phyloP scores from a whole-genome alignment of 1,139 yeast species.

The Candida neerlandica region DNA sequence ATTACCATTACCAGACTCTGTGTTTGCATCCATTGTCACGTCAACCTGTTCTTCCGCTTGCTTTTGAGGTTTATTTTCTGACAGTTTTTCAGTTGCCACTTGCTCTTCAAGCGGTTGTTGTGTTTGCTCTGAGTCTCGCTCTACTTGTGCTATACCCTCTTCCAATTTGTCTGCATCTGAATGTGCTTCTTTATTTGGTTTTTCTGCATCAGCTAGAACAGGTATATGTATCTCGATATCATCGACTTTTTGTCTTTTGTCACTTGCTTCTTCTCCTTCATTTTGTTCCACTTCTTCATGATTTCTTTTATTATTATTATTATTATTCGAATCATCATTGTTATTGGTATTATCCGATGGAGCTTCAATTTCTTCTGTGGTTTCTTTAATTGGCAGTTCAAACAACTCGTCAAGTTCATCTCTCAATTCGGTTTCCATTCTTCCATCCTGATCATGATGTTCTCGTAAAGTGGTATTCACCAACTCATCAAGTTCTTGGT shows the following conservation, averaged over 20 bases:
- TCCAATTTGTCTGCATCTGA: not conserved
- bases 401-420: constrained; percentile 12
- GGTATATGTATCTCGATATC: constrained; percentile 4
- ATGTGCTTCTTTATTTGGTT: not conserved
- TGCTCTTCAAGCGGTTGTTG: not conserved
- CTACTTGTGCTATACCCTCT: not conserved
- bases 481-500: not conserved
- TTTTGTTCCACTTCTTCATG: constrained; percentile 7
- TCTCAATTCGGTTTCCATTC: not conserved
- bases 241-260: constrained; percentile 10
- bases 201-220: not conserved
- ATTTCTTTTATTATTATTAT: constrained; percentile 7
- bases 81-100: not conserved
- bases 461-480: not conserved
- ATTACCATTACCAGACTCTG: not conserved
- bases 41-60: not conserved
- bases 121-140: not conserved
- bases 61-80: too few relatives aligned
- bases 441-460: constrained; percentile 2
- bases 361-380: not conserved
- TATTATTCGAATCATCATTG: not conserved
- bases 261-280: constrained; percentile 3
- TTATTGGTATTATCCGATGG: not conserved
- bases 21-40: not conserved
- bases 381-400: constrained; percentile 7